Conservation (phyloP, 2,329 filamentous ascomycete species). For the Sclerotinia nivalis region DNA sequence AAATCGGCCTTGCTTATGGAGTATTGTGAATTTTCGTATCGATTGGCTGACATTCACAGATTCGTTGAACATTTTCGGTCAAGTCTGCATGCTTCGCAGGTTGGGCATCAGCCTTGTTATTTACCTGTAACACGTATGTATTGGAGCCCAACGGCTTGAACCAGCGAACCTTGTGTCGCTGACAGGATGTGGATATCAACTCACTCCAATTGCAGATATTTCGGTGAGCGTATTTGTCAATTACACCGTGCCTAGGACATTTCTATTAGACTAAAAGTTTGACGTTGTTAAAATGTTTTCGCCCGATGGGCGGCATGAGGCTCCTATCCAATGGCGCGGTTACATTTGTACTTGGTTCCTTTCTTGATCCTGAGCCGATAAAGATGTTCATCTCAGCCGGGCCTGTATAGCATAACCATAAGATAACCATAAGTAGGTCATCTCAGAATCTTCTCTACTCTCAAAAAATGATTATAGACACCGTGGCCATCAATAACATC, state of each 20-base stretch:
- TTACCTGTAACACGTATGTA: background rate
- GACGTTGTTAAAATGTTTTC: background rate
- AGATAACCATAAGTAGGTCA: background rate
- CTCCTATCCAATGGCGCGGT: background rate
- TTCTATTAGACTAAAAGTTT: background rate
- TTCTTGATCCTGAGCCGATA: background rate
- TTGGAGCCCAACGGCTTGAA: conserved; percentile 11
- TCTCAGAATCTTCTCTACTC: background rate
- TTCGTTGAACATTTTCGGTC: conserved; percentile 23
- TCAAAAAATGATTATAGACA: background rate
- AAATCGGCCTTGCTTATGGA: conserved; percentile 25
- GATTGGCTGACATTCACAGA: conserved; percentile 1
- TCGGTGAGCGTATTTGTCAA: conserved; percentile 10
- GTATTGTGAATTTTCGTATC: background rate
- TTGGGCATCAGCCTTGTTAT: conserved; percentile 16
- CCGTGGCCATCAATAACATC: background rate
- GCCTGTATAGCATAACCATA: background rate
- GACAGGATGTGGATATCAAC: background rate
- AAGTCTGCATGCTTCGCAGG: no score
- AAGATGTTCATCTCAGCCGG: conserved; percentile 10
- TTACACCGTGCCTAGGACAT: background rate
- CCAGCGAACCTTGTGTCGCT: background rate
- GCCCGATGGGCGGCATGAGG: conserved; percentile 12
- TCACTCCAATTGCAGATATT: background rate
- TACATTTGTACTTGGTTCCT: background rate